Base-by-base conservation (phyloP, 345 rosid genomes). In the Eucalyptus victrix region DNA sequence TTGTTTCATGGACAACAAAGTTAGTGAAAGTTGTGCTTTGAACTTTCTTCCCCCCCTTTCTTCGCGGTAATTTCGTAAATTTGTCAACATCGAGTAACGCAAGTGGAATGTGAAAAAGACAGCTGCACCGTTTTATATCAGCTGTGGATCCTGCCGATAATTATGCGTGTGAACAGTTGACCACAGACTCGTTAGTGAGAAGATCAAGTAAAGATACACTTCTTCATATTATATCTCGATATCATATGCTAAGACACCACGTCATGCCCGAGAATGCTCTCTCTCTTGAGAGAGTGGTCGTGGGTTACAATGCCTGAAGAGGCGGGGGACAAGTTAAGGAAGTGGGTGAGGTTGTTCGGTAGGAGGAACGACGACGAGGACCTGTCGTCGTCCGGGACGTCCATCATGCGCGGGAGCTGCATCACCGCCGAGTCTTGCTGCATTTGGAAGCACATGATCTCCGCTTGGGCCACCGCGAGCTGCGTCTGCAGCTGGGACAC, bases 401-500 rank as follows among this genome's bases (percentile, higher is more conserved):
- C 72, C 18, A 80, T 51, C 49, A 58, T 37, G 21, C 69, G 88
- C 32, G 88, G 80, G 28, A 92, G 91, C 3, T 89, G 80, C n/a
- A 88, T 47, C 54, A 80, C 51, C 21, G 93, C 89, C 34, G 87
- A 34, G 13, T 93, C 91, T 67, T 94, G 94, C 67, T 95, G 94
- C 96, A 93, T 94, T 91, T 94, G 97, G 90, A 94, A 90, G 93
- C 95, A 93, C 15, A 93, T 88, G 10, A 95, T 94, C 93, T 95
- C 95, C 24, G 97, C 94, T 49, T 95, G 94, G 51, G 96, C 96
- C 49, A 93, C 92, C 3, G 96, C 95, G n/a, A 95, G 91, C 86
- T 95, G 95, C 95, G 92, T 94, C 90, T 95, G 94, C 56, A 95
- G 91, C 91, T 94, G 92, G 6, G 95, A 94, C 18, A 95, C 96